Base-by-base conservation (phyloP, 2,329 filamentous ascomycete species). In the Talaromyces atroroseus region DNA sequence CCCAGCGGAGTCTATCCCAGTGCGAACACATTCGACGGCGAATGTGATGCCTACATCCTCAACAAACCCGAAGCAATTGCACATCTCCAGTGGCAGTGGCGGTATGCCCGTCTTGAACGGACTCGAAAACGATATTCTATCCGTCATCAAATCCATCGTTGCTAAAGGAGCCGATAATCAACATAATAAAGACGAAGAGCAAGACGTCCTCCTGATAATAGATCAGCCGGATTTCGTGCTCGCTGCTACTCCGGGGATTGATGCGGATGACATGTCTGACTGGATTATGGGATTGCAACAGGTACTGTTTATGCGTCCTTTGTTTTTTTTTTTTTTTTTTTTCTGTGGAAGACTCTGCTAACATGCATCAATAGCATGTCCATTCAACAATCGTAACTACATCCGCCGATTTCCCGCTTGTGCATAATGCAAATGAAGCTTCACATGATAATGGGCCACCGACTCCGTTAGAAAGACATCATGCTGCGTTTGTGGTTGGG, bases 371-470 rank as follows among this genome's bases (percentile, higher is more conserved):
- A 29, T 42, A 88, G 83, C 74, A 79, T 61, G 82, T 85, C 5
- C 78, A 90, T 73, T 78, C 86, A 53, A 82, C 84, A 2, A 71
- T 94, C 18, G 63, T 94, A 44, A 82, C 86, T 0, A 68, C 88
- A 24, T 79, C 87, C n/a, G 87, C 89, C 23, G 90, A 94, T 68
- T 77, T 82, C 1, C 85, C 92, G 1, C 79, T 95, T 29, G 74
- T 92, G 52, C 80, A 81, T 54, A 72, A 71, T 59, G 64, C 62
- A 18, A 64, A 47, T 52, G 40, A 73, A 23, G 5, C 26, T 29
- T 29, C 7, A 7, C 3, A 2, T 18, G 40, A 21, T 12, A 54
- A 82, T 61, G 69, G 11, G 12, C 12, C 32, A 16, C 12, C 75
- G 18, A 89, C 88, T 11, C 80, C 81, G 2, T 71, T 95, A 44